A percentile compares a stretch with the other conserved stretches of the same genome.
Evolutionary conservation across 208 protist species (phyloP).

Genomic region (Trypanosomatidae sp.): DNA sequence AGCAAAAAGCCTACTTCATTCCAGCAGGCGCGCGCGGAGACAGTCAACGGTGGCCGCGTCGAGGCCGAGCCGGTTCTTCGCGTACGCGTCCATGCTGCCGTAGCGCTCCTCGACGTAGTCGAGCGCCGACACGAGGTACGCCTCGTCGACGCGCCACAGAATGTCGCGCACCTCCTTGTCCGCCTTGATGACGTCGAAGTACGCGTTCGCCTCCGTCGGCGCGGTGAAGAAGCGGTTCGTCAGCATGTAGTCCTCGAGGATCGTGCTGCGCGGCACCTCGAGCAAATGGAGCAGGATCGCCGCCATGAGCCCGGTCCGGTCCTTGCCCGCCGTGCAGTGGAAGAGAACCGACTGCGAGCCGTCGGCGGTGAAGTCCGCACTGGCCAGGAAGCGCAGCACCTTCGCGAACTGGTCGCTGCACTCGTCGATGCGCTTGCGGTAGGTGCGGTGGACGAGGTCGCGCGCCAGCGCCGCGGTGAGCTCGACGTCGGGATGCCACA

Average conservation of each 20-base stretch:
- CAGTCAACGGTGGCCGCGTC: too few relatives aligned
- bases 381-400: conserved; percentile 27
- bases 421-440: conserved; percentile 27
- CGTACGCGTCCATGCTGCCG: conserved; percentile 20
- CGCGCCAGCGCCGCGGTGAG: not conserved
- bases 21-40: too few relatives aligned
- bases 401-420: conserved; percentile 15
- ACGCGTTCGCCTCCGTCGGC: conserved; percentile 4
- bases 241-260: conserved; percentile 49
- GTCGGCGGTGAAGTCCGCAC: conserved; percentile 8
- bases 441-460: conserved; percentile 15
- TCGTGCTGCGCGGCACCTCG: conserved; percentile 25
- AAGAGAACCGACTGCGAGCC: conserved; percentile 7
- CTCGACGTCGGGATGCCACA: conserved; percentile 5
- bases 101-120: conserved; percentile 21
- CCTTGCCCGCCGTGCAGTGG: conserved; percentile 64
- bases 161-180: conserved; percentile 15
- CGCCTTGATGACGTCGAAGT: conserved; percentile 5
- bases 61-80: too few relatives aligned
- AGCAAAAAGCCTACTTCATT: too few relatives aligned
- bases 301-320: conserved; percentile 40
- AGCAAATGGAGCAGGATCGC: conserved; percentile 38
- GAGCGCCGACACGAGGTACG: conserved; percentile 15
- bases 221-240: conserved; percentile 27
- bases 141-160: conserved; percentile 23